Evolutionary conservation across 2,329 filamentous ascomycete genomes (phyloP).

Genomic region (Aspergillus uvarum): DNA sequence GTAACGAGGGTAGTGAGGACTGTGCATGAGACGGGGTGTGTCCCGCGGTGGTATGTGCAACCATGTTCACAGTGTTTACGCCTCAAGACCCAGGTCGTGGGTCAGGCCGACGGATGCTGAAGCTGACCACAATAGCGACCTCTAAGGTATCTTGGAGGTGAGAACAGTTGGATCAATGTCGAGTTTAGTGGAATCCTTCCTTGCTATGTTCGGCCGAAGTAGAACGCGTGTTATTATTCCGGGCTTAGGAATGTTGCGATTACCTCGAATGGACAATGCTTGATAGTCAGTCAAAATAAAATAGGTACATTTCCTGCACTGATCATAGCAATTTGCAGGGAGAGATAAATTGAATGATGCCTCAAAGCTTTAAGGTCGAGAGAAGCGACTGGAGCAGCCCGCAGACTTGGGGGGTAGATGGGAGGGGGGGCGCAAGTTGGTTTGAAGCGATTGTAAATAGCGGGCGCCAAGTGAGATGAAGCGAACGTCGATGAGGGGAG

Average conservation of each 20-base stretch:
- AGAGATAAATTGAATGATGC: slow-evolving; percentile 1
- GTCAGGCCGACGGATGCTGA: neutral
- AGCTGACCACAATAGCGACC: neutral
- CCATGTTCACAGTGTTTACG: slow-evolving; percentile 35
- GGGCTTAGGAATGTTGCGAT: slow-evolving; percentile 13
- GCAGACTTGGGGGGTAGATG: neutral
- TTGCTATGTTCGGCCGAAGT: slow-evolving; percentile 4
- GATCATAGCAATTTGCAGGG: neutral
- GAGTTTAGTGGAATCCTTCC: neutral
- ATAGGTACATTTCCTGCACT: slow-evolving; percentile 16
- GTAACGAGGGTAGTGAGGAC: slow-evolving; percentile 82
- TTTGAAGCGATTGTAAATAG: slow-evolving; percentile 11
- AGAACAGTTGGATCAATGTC: neutral
- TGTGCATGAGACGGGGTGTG: slow-evolving; percentile 65
- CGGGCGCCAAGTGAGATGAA: neutral
- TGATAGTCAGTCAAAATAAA: slow-evolving; percentile 8
- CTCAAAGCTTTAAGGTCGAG: neutral
- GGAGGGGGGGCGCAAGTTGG: neutral
- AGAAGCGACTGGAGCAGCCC: neutral
- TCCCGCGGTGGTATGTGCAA: slow-evolving; percentile 39
- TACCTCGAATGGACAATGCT: slow-evolving; percentile 12
- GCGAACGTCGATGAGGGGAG: slow-evolving; percentile 6
- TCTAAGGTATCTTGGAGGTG: neutral
- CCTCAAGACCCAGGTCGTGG: slow-evolving; percentile 12
- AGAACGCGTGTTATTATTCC: slow-evolving; percentile 3